Evolutionary conservation across 148 eudicot species (phyloP), one percentile per base, ranked within the genome.

Genomic region (Cornus suecica): DNA sequence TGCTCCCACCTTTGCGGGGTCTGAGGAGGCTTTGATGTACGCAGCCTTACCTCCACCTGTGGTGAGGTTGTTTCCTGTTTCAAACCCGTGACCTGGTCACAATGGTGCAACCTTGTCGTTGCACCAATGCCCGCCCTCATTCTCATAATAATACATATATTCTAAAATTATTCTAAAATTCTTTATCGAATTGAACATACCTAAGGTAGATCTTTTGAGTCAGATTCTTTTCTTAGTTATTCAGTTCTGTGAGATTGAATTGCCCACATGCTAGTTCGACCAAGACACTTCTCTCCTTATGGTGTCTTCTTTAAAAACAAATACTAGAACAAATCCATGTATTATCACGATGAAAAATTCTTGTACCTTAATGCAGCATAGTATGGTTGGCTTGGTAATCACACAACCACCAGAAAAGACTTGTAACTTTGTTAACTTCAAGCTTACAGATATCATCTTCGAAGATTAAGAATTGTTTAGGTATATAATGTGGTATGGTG

Each of bases 401-500:
- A 72, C 42, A 56, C 30, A 22, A 56, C 48, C 32, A 63, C 66
- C 14, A 22, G 74, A 31, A 18, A 34, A 41, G 27, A 68, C 22
- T 2, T 3, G 10, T 56, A 45, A 14, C 37, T 63, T 45, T 75
- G 27, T 51, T 70, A 56, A 42, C 26, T 77, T 77, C 29, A 42
- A 56, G 42, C 42, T 37, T 37, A 37, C 42, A 37, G 65, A 25
- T 58, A 15, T 1, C 22, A 30, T 52, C 9, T 26, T 2, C 16
- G 9, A 24, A 23, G 20, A 56, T 70, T 58, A 56, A 20, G 26
- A 10, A 52, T 23, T 76, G 16, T 69, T 52, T 64, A 26, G 72
- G n/a, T n/a, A n/a, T 64, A 78, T 74, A 37, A 61, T 56, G 56
- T 77, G 69, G 60, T 64, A 24, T 28, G 27, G 29, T 31, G 26